A percentile compares a stretch with the other conserved stretches of the same genome.
phyloP scores from a whole-genome alignment of 1,139 yeast species.

The Arxiozyma telluris region DNA sequence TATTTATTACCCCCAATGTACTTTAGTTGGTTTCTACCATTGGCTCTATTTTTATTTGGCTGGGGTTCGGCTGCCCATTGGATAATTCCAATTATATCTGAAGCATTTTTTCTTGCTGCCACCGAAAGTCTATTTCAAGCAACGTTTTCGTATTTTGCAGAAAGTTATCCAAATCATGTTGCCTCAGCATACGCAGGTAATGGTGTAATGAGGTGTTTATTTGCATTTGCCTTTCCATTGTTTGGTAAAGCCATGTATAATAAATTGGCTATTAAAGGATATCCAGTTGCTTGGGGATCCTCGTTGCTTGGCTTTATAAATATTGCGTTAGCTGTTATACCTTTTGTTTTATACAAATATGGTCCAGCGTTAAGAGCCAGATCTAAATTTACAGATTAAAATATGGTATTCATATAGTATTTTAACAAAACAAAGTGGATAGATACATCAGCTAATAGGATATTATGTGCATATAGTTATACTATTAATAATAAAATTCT shows the following conservation, averaged over 20 bases:
- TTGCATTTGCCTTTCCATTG: conserved; percentile 56
- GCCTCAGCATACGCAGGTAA: conserved; percentile 56
- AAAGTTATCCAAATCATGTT: conserved; percentile 35
- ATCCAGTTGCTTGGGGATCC: conserved; percentile 52
- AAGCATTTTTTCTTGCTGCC: conserved; percentile 34
- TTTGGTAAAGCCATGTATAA: conserved; percentile 46
- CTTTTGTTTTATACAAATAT: conserved; percentile 39
- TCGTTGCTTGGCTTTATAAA: conserved; percentile 40
- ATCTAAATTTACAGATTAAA: conserved; percentile 6
- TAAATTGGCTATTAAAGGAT: conserved; percentile 38
- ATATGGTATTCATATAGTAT: not conserved
- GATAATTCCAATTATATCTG: conserved; percentile 38
- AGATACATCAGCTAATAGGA: too few species aligned
- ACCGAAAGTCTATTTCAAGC: conserved; percentile 38
- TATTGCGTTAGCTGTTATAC: conserved; percentile 38
- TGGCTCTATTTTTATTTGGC: conserved; percentile 21
- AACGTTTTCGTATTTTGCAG: conserved; percentile 27
- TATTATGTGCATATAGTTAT: too few species aligned
- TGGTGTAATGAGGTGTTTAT: conserved; percentile 39
- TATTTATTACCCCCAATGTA: conserved; percentile 13
- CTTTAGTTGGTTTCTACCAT: conserved; percentile 13
- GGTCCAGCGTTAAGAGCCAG: conserved; percentile 40
- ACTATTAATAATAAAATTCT: too few species aligned
- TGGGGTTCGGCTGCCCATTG: conserved; percentile 44
- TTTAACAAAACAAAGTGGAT: too few species aligned